A percentile compares a stretch with the other conserved stretches of the same genome.
These are phyloP conservation scores for Solanum etuberosum DNA, from an alignment of 257 asterid species.

Conservation along the genomic window DNA sequence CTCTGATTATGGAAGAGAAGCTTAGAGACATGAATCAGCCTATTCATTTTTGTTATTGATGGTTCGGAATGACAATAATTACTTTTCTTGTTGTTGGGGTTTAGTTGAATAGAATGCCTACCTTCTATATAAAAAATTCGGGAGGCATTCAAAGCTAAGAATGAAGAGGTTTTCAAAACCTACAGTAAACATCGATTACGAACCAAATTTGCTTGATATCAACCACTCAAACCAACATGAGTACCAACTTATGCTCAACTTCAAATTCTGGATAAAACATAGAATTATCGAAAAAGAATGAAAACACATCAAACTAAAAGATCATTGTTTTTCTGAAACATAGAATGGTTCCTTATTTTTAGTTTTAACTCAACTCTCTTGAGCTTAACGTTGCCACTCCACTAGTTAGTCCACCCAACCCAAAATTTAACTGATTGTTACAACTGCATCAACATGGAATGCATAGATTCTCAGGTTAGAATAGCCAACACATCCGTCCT, in stretches of 20 bases:
- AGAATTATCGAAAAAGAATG: not conserved
- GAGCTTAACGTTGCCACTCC: not conserved
- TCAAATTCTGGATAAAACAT: no score
- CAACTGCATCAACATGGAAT: not conserved
- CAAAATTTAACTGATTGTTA: not conserved
- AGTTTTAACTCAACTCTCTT: not conserved
- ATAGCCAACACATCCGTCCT: not conserved
- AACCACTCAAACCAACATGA: not conserved
- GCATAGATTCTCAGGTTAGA: not conserved
- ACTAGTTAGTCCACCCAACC: not conserved
- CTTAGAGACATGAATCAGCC: no score
- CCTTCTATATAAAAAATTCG: not conserved
- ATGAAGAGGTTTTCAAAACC: not conserved
- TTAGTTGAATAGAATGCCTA: not conserved
- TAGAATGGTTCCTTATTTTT: not conserved
- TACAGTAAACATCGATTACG: not conserved
- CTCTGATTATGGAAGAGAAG: no score
- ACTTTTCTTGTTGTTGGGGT: not conserved
- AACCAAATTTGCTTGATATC: not conserved
- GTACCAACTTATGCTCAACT: not conserved
- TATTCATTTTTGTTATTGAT: no score
- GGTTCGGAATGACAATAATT: not conserved
- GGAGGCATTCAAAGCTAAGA: not conserved
- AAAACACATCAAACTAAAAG: not conserved
- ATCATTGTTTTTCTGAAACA: not conserved